phyloP scores from a whole-genome alignment of 164 flowering plant species.

The Cinnamomum micranthum region DNA sequence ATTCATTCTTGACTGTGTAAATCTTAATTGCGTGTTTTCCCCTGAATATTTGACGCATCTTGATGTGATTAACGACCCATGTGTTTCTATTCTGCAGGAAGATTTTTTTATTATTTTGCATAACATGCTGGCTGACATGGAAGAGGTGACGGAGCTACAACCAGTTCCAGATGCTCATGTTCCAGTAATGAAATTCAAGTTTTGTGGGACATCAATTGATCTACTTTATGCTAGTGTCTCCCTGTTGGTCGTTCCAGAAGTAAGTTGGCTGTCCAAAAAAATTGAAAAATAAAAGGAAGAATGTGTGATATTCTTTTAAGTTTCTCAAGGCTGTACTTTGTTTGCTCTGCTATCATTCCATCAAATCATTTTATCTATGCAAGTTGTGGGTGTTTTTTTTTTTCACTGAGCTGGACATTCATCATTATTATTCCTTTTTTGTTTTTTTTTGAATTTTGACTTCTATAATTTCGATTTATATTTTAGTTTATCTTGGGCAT shows the following conservation, averaged over 20 bases:
- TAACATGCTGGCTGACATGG: constrained; percentile 61
- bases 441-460: neutral
- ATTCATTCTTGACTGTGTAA: no score
- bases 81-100: constrained; percentile 34
- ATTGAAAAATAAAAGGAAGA: neutral
- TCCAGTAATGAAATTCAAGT: constrained; percentile 95
- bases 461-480: neutral
- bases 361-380: no score
- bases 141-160: constrained; percentile 83
- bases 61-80: neutral
- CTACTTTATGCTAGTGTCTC: constrained; percentile 92
- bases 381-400: no score
- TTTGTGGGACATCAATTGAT: constrained; percentile 82
- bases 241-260: constrained; percentile 79
- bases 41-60: neutral
- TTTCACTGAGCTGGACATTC: neutral
- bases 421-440: no score
- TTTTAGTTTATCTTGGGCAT: neutral
- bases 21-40: neutral
- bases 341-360: neutral
- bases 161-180: constrained; percentile 98
- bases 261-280: constrained; percentile 28
- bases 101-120: constrained; percentile 79
- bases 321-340: neutral
- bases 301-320: neutral